Conservation (phyloP, 2,329 filamentous ascomycete species). For the Clonostachys chloroleuca region DNA sequence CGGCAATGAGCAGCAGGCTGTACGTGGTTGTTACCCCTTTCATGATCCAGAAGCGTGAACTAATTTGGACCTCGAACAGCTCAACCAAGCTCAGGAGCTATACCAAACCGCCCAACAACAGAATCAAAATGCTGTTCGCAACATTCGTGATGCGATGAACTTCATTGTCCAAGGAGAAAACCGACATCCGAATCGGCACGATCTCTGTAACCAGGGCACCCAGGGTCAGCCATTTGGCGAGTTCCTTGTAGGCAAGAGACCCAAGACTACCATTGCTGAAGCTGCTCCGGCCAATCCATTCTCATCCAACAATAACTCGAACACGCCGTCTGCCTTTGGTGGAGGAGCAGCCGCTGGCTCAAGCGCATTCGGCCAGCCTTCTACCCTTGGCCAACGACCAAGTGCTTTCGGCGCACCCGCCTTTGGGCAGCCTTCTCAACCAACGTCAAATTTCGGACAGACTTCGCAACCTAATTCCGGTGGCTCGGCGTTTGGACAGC, state of each 20-base stretch:
- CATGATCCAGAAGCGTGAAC: neutral
- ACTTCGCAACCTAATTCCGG: conserved; percentile 18
- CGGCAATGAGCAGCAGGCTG: conserved; percentile 54
- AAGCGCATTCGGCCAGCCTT: conserved; percentile 29
- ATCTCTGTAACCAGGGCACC: conserved; percentile 49
- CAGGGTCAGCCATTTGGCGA: conserved; percentile 37
- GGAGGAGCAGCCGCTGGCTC: conserved; percentile 1
- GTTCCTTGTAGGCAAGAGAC: conserved; percentile 33
- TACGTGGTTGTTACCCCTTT: conserved; percentile 20
- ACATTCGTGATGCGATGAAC: conserved; percentile 67
- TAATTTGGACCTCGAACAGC: conserved; percentile 30
- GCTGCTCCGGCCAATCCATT: conserved; percentile 7
- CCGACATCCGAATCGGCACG: conserved; percentile 70
- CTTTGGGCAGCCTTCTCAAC: conserved; percentile 27
- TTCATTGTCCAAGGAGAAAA: conserved; percentile 64
- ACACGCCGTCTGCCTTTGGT: conserved; percentile 20
- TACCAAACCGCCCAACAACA: conserved; percentile 64
- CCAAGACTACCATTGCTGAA: neutral
- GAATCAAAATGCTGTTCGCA: conserved; percentile 64
- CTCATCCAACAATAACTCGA: neutral
- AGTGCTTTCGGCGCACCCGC: conserved; percentile 26
- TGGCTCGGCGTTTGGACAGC: too few species aligned
- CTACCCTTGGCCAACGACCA: conserved; percentile 20
- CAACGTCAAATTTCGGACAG: conserved; percentile 25
- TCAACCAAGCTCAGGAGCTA: conserved; percentile 55